Base-by-base conservation (phyloP, 2,329 filamentous ascomycete species). In the Scleromitrula shiraiana region DNA sequence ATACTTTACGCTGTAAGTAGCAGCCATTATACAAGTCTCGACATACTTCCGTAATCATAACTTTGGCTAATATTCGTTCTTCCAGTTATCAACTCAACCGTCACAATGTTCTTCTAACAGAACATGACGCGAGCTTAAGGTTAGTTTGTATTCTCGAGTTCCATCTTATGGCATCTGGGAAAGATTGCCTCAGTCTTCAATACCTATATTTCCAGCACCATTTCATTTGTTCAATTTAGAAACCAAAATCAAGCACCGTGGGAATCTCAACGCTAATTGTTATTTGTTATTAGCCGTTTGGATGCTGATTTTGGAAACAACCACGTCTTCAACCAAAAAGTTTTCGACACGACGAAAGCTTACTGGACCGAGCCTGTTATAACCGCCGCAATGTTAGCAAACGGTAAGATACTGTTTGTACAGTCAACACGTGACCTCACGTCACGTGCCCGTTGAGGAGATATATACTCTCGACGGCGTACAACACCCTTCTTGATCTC, bases 291-390 rank as follows among this genome's bases (percentile, higher is more conserved):
- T 32, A 73, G 69, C 33, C 73, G 74, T 22, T 56, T 64, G 2
- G 75, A 78, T 49, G 70, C 67, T 7, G 71, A 63, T 64, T 68
- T 75, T 45, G 75, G 74, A 19, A 70, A 72, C 59, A 72, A 72
- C 53, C 67, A 73, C 54, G 48, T 69, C 47, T 78, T 79, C 65
- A 76, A 78, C 60, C 62, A 70, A 44, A 69, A 66, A 2, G 59
- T 76, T 52, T 79, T 39, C 33, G 22, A 39, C 9, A 30, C 24
- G n/a, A 38, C 24, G 5, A 46, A 46, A 23, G 26, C 7, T 3
- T 46, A 30, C 24, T 46, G 23, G 17, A 24, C 43, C 33, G 14
- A 19, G 9, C 17, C 20, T 2, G 29, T n/a, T 4, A 19, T 46
- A 23, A 46, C 43, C 14, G 35, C 6, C 6, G 14, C 26, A 12